phyloP scores from a whole-genome alignment of 441 rosid species.

The Francoa sonchifolia region DNA sequence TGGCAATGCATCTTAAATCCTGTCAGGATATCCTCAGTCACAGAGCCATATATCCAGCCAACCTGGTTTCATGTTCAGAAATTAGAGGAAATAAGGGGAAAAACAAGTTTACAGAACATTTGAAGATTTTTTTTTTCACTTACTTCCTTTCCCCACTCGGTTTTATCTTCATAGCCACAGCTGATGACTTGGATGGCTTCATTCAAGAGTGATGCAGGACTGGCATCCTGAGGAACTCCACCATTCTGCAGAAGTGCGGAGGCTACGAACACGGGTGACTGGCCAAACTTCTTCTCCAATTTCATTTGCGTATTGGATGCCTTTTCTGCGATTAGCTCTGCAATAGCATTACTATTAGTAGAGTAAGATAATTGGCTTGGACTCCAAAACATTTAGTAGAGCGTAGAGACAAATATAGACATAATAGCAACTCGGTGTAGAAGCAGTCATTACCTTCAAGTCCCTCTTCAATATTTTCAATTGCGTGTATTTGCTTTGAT shows the following conservation, averaged over 20 bases:
- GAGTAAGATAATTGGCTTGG: background rate
- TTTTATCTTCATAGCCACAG: conserved; percentile 93
- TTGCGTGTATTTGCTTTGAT: conserved; percentile 64
- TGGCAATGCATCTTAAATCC: conserved; percentile 99
- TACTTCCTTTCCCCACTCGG: conserved; percentile 99
- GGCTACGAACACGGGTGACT: conserved; percentile 75
- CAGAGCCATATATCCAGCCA: conserved; percentile 98
- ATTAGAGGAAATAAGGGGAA: background rate
- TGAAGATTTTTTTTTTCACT: background rate
- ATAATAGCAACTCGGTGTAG: background rate
- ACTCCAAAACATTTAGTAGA: background rate
- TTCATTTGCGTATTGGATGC: conserved; percentile 44
- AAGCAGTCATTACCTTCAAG: conserved; percentile 39
- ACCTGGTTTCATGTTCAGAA: conserved; percentile 28
- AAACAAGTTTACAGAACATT: background rate
- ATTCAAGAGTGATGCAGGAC: conserved; percentile 68
- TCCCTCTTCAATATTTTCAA: conserved; percentile 74
- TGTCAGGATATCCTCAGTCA: conserved; percentile 92
- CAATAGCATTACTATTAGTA: conserved; percentile 1
- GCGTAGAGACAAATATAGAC: no score
- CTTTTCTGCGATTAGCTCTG: conserved; percentile 54
- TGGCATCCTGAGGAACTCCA: conserved; percentile 68
- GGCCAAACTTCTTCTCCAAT: conserved; percentile 91
- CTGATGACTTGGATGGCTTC: conserved; percentile 98
- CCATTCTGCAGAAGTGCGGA: conserved; percentile 75